Percentiles rank a stretch among this genome's conserved stretches.
Conservation (phyloP, 169 alveolate species). For the Eimeria sp. region DNA sequence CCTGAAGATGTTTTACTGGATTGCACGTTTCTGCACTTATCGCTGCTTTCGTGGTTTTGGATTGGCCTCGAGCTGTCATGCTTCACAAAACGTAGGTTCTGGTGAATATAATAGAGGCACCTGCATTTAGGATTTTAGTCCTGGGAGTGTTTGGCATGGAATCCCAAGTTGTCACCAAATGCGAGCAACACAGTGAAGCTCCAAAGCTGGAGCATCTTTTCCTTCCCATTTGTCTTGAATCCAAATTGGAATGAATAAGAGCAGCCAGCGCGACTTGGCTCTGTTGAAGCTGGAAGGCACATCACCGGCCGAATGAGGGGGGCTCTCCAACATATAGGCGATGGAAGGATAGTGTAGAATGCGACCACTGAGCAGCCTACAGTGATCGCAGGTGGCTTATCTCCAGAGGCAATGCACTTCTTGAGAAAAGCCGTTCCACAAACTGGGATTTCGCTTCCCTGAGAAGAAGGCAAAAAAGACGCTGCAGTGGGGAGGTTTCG, state of each 20-base stretch:
- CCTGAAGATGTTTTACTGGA: not conserved
- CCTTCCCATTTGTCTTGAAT: not conserved
- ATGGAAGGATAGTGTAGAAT: not conserved
- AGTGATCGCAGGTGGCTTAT: not conserved
- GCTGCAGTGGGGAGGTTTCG: not conserved
- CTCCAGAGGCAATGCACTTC: not conserved
- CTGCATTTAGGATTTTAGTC: not conserved
- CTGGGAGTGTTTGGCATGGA: not conserved
- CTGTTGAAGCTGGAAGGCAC: not conserved
- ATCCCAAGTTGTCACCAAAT: not conserved
- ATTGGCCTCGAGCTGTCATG: not conserved
- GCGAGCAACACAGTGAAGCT: not conserved
- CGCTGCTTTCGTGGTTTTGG: not conserved
- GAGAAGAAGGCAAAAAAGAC: not conserved
- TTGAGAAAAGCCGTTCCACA: not conserved
- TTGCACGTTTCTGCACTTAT: not conserved
- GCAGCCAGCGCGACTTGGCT: not conserved
- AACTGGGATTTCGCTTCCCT: not conserved
- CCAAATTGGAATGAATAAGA: not conserved
- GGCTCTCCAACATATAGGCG: not conserved
- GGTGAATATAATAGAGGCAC: not conserved
- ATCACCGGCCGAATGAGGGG: not conserved
- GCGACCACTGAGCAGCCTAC: not conserved
- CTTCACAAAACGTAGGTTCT: not conserved
- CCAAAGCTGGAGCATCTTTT: not conserved